Conservation (phyloP, 2,329 filamentous ascomycete species). For the Neonectria magnoliae region DNA sequence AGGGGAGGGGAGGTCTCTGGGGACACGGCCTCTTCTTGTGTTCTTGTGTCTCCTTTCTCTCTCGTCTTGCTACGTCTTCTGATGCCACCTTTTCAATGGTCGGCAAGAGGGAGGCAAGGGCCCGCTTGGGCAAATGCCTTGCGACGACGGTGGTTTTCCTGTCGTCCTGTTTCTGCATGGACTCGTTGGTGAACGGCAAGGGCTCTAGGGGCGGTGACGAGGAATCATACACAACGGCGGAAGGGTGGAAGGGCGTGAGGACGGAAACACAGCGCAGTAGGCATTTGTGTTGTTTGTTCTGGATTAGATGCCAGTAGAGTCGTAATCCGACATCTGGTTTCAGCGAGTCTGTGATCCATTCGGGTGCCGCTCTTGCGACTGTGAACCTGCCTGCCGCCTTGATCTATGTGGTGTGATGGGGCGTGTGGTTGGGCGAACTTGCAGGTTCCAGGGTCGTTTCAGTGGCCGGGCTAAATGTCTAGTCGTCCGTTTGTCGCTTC, state of each 20-base stretch:
- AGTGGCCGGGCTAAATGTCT: conserved; percentile 2
- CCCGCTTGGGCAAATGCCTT: neutral
- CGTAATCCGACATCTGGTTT: conserved; percentile 37
- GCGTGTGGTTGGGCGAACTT: neutral
- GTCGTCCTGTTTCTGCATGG: conserved; percentile 12
- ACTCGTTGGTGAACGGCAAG: neutral
- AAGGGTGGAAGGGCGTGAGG: neutral
- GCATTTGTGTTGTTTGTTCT: conserved; percentile 26
- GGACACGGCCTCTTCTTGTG: conserved; percentile 29
- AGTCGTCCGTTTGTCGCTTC: neutral
- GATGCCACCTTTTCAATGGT: conserved; percentile 20
- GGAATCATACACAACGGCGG: neutral
- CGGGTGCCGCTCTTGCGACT: neutral
- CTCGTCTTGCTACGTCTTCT: conserved; percentile 26
- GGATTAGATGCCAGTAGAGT: conserved; percentile 43
- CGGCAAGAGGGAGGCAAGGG: conserved; percentile 1
- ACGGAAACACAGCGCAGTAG: conserved; percentile 28
- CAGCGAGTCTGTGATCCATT: conserved; percentile 13
- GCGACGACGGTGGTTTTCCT: conserved; percentile 2
- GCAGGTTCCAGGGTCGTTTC: conserved; percentile 10
- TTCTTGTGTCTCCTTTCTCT: conserved; percentile 24
- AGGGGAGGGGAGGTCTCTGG: conserved; percentile 23
- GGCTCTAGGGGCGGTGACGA: conserved; percentile 2
- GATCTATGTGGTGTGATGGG: neutral
- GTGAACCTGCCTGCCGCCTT: neutral